Percentiles rank a stretch among this genome's conserved stretches.
Conservation (phyloP, 805 yeast species). For the Starmerella khaoyaiensis region DNA sequence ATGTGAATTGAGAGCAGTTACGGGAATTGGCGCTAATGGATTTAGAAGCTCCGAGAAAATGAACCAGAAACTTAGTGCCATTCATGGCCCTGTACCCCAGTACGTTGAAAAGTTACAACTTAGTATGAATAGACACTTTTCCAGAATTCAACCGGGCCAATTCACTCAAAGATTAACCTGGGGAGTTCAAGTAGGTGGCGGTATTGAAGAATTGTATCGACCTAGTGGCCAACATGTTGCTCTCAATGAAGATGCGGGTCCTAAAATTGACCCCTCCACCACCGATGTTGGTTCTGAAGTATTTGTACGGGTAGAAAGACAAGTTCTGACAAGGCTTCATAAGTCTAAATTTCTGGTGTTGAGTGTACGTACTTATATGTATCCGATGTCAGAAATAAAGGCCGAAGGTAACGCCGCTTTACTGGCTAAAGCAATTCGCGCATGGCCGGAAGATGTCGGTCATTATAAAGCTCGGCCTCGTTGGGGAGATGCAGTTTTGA, state of each 20-base stretch:
- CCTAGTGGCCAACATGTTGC: constrained; percentile 13
- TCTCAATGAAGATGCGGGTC: constrained; percentile 20
- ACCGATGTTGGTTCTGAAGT: constrained; percentile 31
- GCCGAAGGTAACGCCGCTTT: constrained; percentile 37
- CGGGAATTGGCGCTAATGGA: constrained; percentile 59
- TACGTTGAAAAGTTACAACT: constrained; percentile 42
- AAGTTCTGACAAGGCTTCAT: constrained; percentile 41
- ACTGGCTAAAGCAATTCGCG: constrained; percentile 50
- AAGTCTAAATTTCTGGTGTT: constrained; percentile 36
- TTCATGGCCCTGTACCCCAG: constrained; percentile 65
- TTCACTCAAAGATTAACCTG: constrained; percentile 55
- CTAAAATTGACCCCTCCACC: constrained; percentile 26
- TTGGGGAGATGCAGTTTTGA: constrained; percentile 19
- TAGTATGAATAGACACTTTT: constrained; percentile 58
- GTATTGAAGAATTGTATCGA: constrained; percentile 10
- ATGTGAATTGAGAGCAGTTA: constrained; percentile 44
- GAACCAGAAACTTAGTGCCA: constrained; percentile 41
- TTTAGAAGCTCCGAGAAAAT: constrained; percentile 49
- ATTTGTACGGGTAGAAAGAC: constrained; percentile 48
- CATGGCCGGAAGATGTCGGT: constrained; percentile 16
- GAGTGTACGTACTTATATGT: constrained; percentile 43
- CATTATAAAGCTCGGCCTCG: constrained; percentile 19
- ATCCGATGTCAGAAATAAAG: constrained; percentile 38
- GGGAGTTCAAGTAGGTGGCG: constrained; percentile 41
- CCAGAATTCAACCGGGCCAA: constrained; percentile 29